Percentiles rank a stretch among this genome's conserved stretches.
Evolutionary conservation across 2,329 filamentous ascomycete species (phyloP).

Genomic region (Bipolaris cookei): DNA sequence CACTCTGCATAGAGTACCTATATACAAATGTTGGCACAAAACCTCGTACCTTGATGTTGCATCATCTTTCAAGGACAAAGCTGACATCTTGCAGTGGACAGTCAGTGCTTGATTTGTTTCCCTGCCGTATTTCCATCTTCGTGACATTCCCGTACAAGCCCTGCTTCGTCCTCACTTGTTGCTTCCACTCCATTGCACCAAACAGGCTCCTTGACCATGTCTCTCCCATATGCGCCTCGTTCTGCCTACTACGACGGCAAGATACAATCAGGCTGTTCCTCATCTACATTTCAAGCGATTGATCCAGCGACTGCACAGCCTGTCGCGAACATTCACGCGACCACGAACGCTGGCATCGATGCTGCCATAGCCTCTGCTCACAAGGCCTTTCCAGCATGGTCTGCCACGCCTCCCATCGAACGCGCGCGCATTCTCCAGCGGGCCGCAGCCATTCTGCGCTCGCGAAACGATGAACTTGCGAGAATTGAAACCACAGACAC

Average conservation of each 20-base stretch:
- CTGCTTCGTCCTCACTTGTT: neutral
- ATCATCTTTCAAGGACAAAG: slow-evolving; percentile 5
- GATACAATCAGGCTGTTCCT: slow-evolving; percentile 65
- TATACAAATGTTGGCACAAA: slow-evolving; percentile 6
- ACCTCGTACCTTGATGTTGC: neutral
- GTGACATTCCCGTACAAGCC: slow-evolving; percentile 2
- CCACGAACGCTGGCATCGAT: slow-evolving; percentile 71
- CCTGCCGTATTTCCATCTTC: neutral
- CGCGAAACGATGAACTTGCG: slow-evolving; percentile 80
- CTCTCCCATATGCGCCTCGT: slow-evolving; percentile 57
- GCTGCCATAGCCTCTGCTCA: slow-evolving; percentile 73
- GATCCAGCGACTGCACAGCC: slow-evolving; percentile 74
- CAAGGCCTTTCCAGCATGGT: slow-evolving; percentile 77
- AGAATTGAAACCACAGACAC: slow-evolving; percentile 82
- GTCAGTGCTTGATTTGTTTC: neutral
- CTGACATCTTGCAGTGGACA: slow-evolving; percentile 8
- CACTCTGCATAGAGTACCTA: neutral
- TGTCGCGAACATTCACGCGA: slow-evolving; percentile 74
- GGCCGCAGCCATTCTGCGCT: slow-evolving; percentile 74
- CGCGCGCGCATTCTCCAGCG: slow-evolving; percentile 79
- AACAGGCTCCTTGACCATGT: slow-evolving; percentile 28
- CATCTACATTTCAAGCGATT: slow-evolving; percentile 71
- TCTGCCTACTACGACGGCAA: slow-evolving; percentile 79
- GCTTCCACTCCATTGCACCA: slow-evolving; percentile 2
- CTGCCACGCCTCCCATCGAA: slow-evolving; percentile 72